A percentile compares a stretch with the other conserved stretches of the same genome.
Conservation (phyloP, 2,329 filamentous ascomycete species). For the Xylariaceae sp. region DNA sequence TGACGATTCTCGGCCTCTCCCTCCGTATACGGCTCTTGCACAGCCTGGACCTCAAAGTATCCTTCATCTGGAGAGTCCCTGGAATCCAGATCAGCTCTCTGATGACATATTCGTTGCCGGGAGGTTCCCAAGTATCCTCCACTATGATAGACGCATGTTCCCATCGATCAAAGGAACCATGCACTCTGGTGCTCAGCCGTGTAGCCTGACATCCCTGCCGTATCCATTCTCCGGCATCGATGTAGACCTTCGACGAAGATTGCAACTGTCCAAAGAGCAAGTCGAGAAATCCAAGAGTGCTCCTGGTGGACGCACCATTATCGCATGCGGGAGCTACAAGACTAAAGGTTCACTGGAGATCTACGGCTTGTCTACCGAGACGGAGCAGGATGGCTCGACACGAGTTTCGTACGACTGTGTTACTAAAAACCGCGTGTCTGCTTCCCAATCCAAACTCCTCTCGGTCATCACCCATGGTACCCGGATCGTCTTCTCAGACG, state of each 20-base stretch:
- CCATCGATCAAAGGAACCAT: constrained; percentile 73
- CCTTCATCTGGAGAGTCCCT: constrained; percentile 64
- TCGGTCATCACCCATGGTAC: constrained; percentile 79
- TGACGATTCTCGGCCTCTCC: constrained; percentile 47
- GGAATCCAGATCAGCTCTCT: constrained; percentile 52
- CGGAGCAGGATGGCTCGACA: constrained; percentile 9
- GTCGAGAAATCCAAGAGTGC: constrained; percentile 51
- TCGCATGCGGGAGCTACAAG: constrained; percentile 87
- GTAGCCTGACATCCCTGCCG: constrained; percentile 66
- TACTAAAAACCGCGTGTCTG: constrained; percentile 79
- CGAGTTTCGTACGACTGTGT: constrained; percentile 42
- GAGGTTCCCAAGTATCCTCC: constrained; percentile 80
- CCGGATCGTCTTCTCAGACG: constrained; percentile 77
- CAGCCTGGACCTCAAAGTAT: constrained; percentile 81
- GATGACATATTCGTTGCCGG: constrained; percentile 85
- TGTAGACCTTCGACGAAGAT: constrained; percentile 53
- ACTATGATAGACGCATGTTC: constrained; percentile 85
- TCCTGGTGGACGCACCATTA: constrained; percentile 59
- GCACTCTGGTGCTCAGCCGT: constrained; percentile 77
- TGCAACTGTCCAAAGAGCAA: constrained; percentile 52
- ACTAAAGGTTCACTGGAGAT: constrained; percentile 85
- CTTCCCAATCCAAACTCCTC: constrained; percentile 74
- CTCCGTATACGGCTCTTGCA: constrained; percentile 66
- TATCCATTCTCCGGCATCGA: constrained; percentile 62
- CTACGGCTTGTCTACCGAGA: constrained; percentile 58